Percentiles rank a stretch among this genome's conserved stretches.
Evolutionary conservation across 495 filamentous ascomycete genomes (phyloP).

Genomic region (Aspergillus sclerotiicarbonarius): DNA sequence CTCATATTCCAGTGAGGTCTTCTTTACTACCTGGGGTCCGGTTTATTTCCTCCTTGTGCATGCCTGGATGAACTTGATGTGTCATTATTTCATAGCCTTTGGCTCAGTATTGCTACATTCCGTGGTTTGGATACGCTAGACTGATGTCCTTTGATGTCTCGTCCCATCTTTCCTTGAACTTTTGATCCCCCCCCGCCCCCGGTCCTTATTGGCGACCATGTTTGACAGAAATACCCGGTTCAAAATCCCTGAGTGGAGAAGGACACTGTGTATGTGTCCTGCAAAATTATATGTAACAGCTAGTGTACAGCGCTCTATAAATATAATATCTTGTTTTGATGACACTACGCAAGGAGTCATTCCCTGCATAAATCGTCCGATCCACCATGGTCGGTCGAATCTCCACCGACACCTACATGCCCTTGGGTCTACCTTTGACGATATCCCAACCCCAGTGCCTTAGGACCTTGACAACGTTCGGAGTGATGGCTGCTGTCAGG

Average conservation of each 20-base stretch:
- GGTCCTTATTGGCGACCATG: slow-evolving; percentile 2
- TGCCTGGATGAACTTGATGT: neutral
- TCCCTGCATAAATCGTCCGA: neutral
- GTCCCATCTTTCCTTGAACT: slow-evolving; percentile 3
- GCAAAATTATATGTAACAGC: slow-evolving; percentile 34
- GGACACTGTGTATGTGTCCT: slow-evolving; percentile 15
- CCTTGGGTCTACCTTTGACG: slow-evolving; percentile 59
- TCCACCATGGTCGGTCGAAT: neutral
- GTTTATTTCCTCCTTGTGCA: neutral
- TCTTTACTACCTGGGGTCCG: slow-evolving; percentile 8
- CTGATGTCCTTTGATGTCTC: neutral
- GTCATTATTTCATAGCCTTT: neutral
- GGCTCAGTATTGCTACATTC: neutral
- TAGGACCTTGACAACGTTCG: slow-evolving; percentile 85
- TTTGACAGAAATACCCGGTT: slow-evolving; percentile 15
- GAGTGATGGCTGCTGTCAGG: slow-evolving; percentile 81
- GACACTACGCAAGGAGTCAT: slow-evolving; percentile 26
- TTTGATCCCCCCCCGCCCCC: slow-evolving; percentile 10
- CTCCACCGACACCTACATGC: slow-evolving; percentile 11
- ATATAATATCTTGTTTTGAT: slow-evolving; percentile 14
- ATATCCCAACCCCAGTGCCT: slow-evolving; percentile 81
- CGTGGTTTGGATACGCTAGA: neutral
- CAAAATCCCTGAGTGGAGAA: slow-evolving; percentile 28
- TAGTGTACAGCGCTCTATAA: slow-evolving; percentile 36
- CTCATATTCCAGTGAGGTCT: neutral